Percentiles rank a stretch among this genome's conserved stretches.
These are phyloP conservation scores for Saccharomycopsis microspora DNA, from an alignment of 805 yeast species.

Conservation along the genomic window DNA sequence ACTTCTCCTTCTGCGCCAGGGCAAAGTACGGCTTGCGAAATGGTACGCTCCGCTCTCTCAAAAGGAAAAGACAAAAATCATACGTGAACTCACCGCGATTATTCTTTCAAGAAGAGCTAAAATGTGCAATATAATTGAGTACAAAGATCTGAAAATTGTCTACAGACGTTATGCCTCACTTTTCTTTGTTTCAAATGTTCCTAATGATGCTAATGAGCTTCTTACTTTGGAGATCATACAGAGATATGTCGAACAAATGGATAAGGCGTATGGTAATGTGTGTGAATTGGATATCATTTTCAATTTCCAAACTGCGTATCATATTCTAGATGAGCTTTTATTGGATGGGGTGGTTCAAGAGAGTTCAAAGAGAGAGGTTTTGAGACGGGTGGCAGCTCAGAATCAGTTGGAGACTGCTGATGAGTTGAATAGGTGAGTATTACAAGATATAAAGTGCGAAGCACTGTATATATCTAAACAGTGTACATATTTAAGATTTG, in stretches of 20 bases:
- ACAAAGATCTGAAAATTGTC: slow-evolving; percentile 67
- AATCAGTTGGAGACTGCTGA: slow-evolving; percentile 80
- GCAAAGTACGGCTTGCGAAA: slow-evolving; percentile 84
- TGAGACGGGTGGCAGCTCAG: slow-evolving; percentile 69
- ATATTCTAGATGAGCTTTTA: slow-evolving; percentile 79
- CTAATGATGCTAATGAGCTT: slow-evolving; percentile 75
- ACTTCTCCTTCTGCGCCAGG: slow-evolving; percentile 82
- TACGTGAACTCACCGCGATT: slow-evolving; percentile 76
- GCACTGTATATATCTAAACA: too few species aligned
- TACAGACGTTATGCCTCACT: slow-evolving; percentile 90
- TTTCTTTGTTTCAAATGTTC: slow-evolving; percentile 82
- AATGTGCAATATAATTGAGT: slow-evolving; percentile 92
- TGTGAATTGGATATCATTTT: slow-evolving; percentile 95
- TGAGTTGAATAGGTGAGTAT: slow-evolving; percentile 30
- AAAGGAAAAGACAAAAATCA: slow-evolving; percentile 75
- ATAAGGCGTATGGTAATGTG: slow-evolving; percentile 87
- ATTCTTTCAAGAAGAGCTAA: slow-evolving; percentile 79
- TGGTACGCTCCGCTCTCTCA: slow-evolving; percentile 85
- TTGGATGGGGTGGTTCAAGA: slow-evolving; percentile 86
- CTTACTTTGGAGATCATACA: slow-evolving; percentile 79
- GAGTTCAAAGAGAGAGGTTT: slow-evolving; percentile 66
- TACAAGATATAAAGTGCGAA: not conserved
- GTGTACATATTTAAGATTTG: too few species aligned
- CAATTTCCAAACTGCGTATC: slow-evolving; percentile 90
- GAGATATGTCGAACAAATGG: slow-evolving; percentile 94